phyloP scores from a whole-genome alignment of 73 alveolate species.

The Loxodes magnus region DNA sequence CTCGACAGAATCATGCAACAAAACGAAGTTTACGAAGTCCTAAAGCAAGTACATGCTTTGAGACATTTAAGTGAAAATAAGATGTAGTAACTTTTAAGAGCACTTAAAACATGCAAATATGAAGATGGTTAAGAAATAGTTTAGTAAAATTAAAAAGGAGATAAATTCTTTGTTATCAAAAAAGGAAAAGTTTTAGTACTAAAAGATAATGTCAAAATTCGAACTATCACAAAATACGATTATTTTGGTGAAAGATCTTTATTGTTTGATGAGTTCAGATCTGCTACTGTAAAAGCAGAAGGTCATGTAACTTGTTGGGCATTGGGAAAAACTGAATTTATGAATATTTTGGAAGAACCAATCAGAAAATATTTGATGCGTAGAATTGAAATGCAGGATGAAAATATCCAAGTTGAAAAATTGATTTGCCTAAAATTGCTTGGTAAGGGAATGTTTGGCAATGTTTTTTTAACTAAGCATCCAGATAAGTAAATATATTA shows the following conservation, averaged over 20 bases:
- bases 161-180: neutral
- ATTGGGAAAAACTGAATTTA: conserved; percentile 30
- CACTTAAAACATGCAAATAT: neutral
- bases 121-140: conserved; percentile 1
- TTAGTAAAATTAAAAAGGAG: conserved; percentile 6
- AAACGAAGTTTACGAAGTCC: conserved; percentile 4
- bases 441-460: conserved; percentile 45
- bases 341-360: conserved; percentile 34
- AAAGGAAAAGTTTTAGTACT: neutral
- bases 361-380: conserved; percentile 15
- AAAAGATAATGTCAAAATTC: neutral
- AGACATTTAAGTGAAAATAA: conserved; percentile 1
- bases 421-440: conserved; percentile 12
- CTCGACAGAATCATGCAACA: neutral
- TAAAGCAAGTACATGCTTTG: conserved; percentile 6
- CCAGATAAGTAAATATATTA: conserved; percentile 21
- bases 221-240: conserved; percentile 5
- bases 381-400: conserved; percentile 21
- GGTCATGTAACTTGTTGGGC: conserved; percentile 29
- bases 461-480: conserved; percentile 25
- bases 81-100: neutral
- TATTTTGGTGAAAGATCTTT: conserved; percentile 14
- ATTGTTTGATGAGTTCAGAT: neutral
- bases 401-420: conserved; percentile 15
- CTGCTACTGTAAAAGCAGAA: conserved; percentile 10